Percentiles rank a stretch among this genome's conserved stretches.
These are phyloP conservation scores for Diutina catenulata DNA, from an alignment of 1,139 yeast genomes.

Conservation along the genomic window DNA sequence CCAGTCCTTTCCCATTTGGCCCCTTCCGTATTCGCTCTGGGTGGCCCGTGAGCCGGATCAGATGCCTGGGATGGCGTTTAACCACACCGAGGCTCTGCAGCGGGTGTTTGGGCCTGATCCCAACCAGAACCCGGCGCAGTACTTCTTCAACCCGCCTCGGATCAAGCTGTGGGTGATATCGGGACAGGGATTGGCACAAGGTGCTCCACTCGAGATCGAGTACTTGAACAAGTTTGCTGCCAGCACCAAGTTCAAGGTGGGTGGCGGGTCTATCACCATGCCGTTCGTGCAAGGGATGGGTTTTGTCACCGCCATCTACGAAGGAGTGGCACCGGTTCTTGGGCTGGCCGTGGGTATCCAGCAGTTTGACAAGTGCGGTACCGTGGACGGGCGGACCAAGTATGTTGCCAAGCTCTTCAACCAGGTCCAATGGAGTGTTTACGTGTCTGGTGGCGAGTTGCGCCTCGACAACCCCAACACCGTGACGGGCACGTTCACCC, in stretches of 20 bases:
- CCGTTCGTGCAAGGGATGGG: slow-evolving; percentile 6
- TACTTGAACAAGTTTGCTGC: slow-evolving; percentile 27
- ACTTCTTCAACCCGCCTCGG: slow-evolving; percentile 35
- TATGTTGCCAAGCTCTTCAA: slow-evolving; percentile 26
- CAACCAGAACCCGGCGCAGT: slow-evolving; percentile 25
- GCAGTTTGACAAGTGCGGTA: slow-evolving; percentile 18
- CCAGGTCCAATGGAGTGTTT: slow-evolving; percentile 31
- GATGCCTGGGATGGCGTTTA: slow-evolving; percentile 30
- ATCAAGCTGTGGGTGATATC: slow-evolving; percentile 31
- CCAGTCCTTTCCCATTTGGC: slow-evolving; percentile 36
- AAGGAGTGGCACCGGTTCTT: slow-evolving; percentile 40
- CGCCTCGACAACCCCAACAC: slow-evolving; percentile 39
- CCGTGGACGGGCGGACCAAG: slow-evolving; percentile 13
- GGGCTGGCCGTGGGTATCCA: slow-evolving; percentile 57
- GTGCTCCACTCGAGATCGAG: slow-evolving; percentile 16
- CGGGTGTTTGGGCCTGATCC: slow-evolving; percentile 35
- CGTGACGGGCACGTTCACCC: slow-evolving; percentile 15
- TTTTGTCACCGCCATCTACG: slow-evolving; percentile 8
- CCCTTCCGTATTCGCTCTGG: slow-evolving; percentile 37
- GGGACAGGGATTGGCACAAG: slow-evolving; percentile 14
- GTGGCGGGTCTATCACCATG: slow-evolving; percentile 8
- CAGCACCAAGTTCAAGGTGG: slow-evolving; percentile 14
- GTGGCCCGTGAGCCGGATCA: slow-evolving; percentile 26
- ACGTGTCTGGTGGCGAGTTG: slow-evolving; percentile 27
- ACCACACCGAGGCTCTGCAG: slow-evolving; percentile 31